phyloP scores from a whole-genome alignment of 495 filamentous ascomycete species.

The Jackrogersella multiformis region DNA sequence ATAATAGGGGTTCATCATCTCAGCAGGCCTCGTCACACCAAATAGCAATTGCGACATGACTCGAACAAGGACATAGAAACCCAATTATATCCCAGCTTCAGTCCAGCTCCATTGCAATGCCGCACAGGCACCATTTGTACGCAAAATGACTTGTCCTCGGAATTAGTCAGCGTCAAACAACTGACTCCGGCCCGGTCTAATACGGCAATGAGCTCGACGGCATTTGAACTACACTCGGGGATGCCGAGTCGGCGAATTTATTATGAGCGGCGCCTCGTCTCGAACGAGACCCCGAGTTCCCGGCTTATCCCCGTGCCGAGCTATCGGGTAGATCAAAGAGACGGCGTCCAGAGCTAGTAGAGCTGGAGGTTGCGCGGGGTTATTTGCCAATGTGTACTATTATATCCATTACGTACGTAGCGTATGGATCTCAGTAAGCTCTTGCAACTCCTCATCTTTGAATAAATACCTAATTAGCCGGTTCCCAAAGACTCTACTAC shows the following conservation, averaged over 20 bases:
- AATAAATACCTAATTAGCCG: slow-evolving; percentile 16
- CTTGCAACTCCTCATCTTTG: slow-evolving; percentile 5
- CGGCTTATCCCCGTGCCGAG: slow-evolving; percentile 45
- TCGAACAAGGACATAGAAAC: no score
- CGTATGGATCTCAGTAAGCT: slow-evolving; percentile 15
- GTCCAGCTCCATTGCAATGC: no score
- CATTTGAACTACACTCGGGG: slow-evolving; percentile 25
- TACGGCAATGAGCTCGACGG: slow-evolving; percentile 16
- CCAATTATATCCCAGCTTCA: no score
- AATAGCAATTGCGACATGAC: no score
- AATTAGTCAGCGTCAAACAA: slow-evolving; percentile 10
- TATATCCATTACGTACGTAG: slow-evolving; percentile 37
- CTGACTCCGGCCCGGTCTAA: slow-evolving; percentile 13
- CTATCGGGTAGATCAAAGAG: slow-evolving; percentile 14
- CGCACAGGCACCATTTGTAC: no score
- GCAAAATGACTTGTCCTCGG: slow-evolving; percentile 4
- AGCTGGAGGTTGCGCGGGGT: slow-evolving; percentile 37
- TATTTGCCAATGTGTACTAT: slow-evolving; percentile 1
- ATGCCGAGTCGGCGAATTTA: slow-evolving; percentile 34
- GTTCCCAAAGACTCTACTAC: not conserved
- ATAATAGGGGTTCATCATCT: no score
- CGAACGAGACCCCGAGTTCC: slow-evolving; percentile 40
- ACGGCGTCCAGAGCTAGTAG: slow-evolving; percentile 28
- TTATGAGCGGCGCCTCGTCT: slow-evolving; percentile 27
- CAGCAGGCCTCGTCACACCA: no score